Evolutionary conservation across 2,329 filamentous ascomycete species (phyloP).

Genomic region (Sphaerulina musiva): DNA sequence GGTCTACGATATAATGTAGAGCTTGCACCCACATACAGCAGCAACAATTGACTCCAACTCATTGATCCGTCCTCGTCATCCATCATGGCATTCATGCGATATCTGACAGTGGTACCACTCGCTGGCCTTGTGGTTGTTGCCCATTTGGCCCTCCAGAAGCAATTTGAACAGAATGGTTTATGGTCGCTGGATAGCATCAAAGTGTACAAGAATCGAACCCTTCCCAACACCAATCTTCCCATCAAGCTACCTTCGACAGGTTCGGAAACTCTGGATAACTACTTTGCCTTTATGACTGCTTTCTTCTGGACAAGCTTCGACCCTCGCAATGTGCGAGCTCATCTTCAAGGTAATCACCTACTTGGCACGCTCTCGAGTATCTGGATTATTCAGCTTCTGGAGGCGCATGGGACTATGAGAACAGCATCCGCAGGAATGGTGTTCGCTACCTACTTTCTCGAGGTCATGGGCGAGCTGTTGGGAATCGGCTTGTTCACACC

Average conservation of each 20-base stretch:
- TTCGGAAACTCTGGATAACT: slow-evolving; percentile 17
- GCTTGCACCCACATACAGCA: background rate
- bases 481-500: slow-evolving; percentile 22
- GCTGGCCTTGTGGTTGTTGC: slow-evolving; percentile 8
- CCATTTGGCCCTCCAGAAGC: slow-evolving; percentile 17
- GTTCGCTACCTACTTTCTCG: slow-evolving; percentile 18
- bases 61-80: background rate
- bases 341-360: slow-evolving; percentile 20
- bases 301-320: slow-evolving; percentile 22
- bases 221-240: slow-evolving; percentile 21
- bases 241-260: slow-evolving; percentile 19
- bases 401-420: slow-evolving; percentile 14
- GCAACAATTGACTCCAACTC: background rate
- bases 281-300: slow-evolving; percentile 22
- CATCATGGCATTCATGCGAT: background rate
- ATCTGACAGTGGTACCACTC: slow-evolving; percentile 6
- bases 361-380: slow-evolving; percentile 19
- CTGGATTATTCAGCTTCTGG: slow-evolving; percentile 21
- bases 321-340: slow-evolving; percentile 18
- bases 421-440: slow-evolving; percentile 4
- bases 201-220: slow-evolving; percentile 13
- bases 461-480: slow-evolving; percentile 21
- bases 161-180: slow-evolving; percentile 21
- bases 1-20: background rate
- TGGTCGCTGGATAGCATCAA: slow-evolving; percentile 13